phyloP scores from a whole-genome alignment of 805 yeast species.

The Saccharomycopsis synnaedendra region DNA sequence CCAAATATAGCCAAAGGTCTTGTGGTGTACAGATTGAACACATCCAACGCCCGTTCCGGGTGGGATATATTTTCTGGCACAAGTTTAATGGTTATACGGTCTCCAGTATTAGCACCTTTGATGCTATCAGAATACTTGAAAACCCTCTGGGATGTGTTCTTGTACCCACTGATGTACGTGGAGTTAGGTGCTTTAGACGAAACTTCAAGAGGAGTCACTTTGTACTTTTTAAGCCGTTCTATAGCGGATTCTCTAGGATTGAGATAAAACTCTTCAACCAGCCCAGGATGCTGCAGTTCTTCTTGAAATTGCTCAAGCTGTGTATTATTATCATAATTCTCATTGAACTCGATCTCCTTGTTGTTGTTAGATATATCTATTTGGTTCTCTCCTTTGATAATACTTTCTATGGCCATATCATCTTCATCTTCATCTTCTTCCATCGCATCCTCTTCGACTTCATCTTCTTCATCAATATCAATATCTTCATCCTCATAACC shows the following conservation, averaged over 20 bases:
- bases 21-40: constrained; percentile 30
- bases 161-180: constrained; percentile 57
- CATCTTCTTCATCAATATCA: constrained; percentile 19
- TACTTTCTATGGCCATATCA: constrained; percentile 35
- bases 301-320: constrained; percentile 62
- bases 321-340: constrained; percentile 77
- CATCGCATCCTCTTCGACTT: constrained; percentile 14
- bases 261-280: constrained; percentile 84
- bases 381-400: constrained; percentile 29
- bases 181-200: constrained; percentile 62
- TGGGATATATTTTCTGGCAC: background rate
- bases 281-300: constrained; percentile 58
- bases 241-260: constrained; percentile 65
- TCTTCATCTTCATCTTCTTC: constrained; percentile 25
- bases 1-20: constrained; percentile 59
- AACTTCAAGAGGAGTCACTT: constrained; percentile 74
- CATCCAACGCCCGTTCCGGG: constrained; percentile 21
- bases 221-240: constrained; percentile 63
- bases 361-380: constrained; percentile 32
- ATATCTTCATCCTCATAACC: constrained; percentile 21
- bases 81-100: constrained; percentile 27
- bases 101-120: constrained; percentile 51
- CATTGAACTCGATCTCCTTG: constrained; percentile 44
- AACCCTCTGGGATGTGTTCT: constrained; percentile 60
- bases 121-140: constrained; percentile 28